Evolutionary conservation across 2,329 filamentous ascomycete genomes (phyloP).

Genomic region (Venturia effusa): DNA sequence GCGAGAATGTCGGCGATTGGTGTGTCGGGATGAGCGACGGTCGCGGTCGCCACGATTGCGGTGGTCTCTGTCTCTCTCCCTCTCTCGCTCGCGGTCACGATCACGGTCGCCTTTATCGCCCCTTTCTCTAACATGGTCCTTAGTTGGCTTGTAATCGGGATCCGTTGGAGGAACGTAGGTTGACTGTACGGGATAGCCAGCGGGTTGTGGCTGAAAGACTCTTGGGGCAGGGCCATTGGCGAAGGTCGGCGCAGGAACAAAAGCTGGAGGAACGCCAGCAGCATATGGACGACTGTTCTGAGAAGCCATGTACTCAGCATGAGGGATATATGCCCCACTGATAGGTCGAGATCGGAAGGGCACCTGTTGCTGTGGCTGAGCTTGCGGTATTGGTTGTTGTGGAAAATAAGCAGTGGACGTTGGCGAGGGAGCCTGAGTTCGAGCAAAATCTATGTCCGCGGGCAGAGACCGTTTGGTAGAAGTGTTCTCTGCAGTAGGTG

Average conservation of each 20-base stretch:
- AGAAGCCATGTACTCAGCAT: background rate
- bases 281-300: background rate
- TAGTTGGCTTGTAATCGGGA: background rate
- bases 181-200: background rate
- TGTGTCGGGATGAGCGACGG: background rate
- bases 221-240: background rate
- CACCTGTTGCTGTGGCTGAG: background rate
- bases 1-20: background rate
- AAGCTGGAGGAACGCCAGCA: background rate
- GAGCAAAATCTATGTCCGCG: background rate
- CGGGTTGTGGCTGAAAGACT: background rate
- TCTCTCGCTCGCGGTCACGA: background rate
- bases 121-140: background rate
- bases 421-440: background rate
- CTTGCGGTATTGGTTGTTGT: background rate
- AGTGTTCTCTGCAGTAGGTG: background rate
- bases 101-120: background rate
- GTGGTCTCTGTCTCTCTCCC: background rate
- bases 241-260: conserved; percentile 1
- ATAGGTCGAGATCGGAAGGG: conserved; percentile 4
- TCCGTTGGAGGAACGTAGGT: conserved; percentile 1
- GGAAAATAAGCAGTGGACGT: background rate
- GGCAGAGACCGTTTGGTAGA: background rate
- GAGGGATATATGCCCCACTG: background rate
- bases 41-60: background rate